Conservation (phyloP, 2,329 filamentous ascomycete genomes). For the Colletotrichum musicola region DNA sequence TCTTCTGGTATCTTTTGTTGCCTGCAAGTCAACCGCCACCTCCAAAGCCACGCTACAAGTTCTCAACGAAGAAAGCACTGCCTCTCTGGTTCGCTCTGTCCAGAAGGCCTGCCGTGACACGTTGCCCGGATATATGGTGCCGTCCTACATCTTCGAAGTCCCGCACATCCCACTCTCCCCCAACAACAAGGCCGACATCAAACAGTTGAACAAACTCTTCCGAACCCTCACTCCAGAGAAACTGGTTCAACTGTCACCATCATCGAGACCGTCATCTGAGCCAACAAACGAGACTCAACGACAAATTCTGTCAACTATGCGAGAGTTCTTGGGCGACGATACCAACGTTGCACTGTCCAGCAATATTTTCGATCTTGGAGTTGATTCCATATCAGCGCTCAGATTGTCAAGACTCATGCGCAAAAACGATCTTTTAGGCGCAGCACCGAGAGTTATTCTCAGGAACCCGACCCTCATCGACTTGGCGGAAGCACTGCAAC, state of each 20-base stretch:
- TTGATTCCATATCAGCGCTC: constrained; percentile 89
- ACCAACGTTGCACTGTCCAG: constrained; percentile 63
- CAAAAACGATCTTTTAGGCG: constrained; percentile 69
- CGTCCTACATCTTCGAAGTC: constrained; percentile 82
- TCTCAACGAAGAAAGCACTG: constrained; percentile 28
- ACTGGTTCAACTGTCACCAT: constrained; percentile 67
- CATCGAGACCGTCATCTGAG: constrained; percentile 40
- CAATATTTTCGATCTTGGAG: constrained; percentile 86
- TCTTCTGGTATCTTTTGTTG: constrained; percentile 83
- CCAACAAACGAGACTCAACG: constrained; percentile 52
- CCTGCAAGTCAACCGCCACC: constrained; percentile 46
- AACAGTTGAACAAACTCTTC: constrained; percentile 76
- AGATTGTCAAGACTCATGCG: constrained; percentile 75
- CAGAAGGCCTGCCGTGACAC: constrained; percentile 71
- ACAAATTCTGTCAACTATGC: constrained; percentile 66
- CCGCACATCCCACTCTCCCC: constrained; percentile 81
- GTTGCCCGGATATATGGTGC: constrained; percentile 90
- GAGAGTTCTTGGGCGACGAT: constrained; percentile 62
- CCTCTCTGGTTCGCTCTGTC: constrained; percentile 45
- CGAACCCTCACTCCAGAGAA: constrained; percentile 68
- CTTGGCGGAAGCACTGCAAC: constrained; percentile 55
- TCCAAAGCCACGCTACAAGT: constrained; percentile 42
- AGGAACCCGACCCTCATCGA: constrained; percentile 66
- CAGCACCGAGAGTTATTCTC: constrained; percentile 76
- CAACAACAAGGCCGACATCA: constrained; percentile 91